Percentiles rank a stretch among this genome's conserved stretches.
phyloP scores from a whole-genome alignment of 2,329 filamentous ascomycete species.

The Aspergillus sp. region DNA sequence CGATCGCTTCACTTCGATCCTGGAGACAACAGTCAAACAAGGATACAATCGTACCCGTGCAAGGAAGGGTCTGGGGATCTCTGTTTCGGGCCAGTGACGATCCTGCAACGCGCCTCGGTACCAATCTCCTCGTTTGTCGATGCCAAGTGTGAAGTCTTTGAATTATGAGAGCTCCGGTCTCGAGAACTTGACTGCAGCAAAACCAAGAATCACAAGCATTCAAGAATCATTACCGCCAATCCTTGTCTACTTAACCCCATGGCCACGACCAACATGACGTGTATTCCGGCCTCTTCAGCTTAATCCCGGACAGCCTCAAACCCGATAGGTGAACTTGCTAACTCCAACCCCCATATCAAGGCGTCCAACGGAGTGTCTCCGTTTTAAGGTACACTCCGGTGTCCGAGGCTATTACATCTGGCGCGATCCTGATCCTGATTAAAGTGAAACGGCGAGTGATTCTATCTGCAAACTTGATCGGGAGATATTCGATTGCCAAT shows the following conservation, averaged over 20 bases:
- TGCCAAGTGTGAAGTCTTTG: neutral
- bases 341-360: neutral
- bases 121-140: neutral
- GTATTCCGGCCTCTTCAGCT: constrained; percentile 2
- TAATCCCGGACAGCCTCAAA: neutral
- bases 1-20: neutral
- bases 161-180: neutral
- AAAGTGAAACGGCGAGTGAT: neutral
- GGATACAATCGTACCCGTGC: too few species aligned
- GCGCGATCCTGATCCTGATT: neutral
- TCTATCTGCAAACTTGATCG: neutral
- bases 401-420: neutral
- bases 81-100: neutral
- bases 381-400: neutral
- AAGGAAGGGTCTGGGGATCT: neutral
- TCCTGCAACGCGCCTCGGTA: neutral
- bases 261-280: neutral
- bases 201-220: neutral
- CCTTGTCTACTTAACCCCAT: neutral
- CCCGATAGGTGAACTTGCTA: neutral
- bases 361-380: neutral
- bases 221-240: neutral
- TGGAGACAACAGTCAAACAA: too few species aligned
- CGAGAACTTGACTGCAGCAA: too few species aligned
- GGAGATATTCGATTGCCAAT: neutral